Conservation (phyloP, 163 green algal genomes). For the Chlamydomonas reinhardtii region DNA sequence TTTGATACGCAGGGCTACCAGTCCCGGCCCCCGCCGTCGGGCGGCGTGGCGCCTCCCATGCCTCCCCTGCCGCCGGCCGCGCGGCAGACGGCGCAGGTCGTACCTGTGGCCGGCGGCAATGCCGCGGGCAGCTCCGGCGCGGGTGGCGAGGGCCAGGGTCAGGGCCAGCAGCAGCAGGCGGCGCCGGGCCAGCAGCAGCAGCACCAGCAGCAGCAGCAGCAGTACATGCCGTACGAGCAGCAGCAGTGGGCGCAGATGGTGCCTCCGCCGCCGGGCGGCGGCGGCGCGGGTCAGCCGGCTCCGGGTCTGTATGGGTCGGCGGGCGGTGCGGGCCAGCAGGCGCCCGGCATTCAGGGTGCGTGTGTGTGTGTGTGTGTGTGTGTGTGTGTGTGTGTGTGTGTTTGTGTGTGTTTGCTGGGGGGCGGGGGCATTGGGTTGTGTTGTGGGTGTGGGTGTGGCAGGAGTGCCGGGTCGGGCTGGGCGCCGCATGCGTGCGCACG, state of each 20-base stretch:
- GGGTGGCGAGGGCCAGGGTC: too few species aligned
- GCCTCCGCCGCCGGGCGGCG: conserved; percentile 30
- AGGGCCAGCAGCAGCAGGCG: too few species aligned
- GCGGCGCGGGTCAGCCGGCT: conserved; percentile 21
- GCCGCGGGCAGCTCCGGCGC: neutral
- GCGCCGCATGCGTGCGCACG: too few species aligned
- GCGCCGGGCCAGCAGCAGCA: neutral
- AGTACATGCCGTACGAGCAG: conserved; percentile 46
- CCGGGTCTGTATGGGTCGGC: conserved; percentile 7
- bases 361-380: neutral
- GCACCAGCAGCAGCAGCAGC: conserved; percentile 18
- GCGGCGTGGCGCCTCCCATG: conserved; percentile 11
- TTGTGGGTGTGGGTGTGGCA: too few species aligned
- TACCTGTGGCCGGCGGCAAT: conserved; percentile 7
- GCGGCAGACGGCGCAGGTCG: conserved; percentile 41
- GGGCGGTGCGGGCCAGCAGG: conserved; percentile 16
- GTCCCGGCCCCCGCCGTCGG: neutral
- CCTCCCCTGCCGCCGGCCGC: conserved; percentile 32
- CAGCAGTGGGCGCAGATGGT: conserved; percentile 44
- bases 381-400: too few species aligned
- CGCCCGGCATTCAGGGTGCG: conserved; percentile 30
- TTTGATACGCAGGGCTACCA: too few species aligned
- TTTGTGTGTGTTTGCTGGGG: too few species aligned
- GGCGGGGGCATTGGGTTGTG: too few species aligned
- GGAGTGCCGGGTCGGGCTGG: too few species aligned